Conservation (phyloP, 306 rosid species). For the Cucumis cinereus region DNA sequence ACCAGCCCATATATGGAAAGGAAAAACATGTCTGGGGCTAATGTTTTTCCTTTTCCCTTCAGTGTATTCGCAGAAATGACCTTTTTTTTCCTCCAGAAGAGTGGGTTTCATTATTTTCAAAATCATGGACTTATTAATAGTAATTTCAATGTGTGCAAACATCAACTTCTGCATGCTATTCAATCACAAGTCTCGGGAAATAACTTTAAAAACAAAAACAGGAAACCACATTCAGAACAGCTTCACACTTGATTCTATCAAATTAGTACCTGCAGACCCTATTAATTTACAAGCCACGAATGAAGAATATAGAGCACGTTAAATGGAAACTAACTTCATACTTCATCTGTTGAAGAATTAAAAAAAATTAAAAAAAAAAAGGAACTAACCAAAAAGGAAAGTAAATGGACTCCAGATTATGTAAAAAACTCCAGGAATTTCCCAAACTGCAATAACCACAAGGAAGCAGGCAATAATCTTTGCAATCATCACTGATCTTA, state of each 20-base stretch:
- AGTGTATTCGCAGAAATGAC: background rate
- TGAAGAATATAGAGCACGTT: background rate
- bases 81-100: background rate
- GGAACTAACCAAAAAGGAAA: conserved; percentile 60
- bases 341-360: background rate
- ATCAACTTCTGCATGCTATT: background rate
- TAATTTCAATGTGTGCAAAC: background rate
- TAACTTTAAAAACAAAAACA: background rate
- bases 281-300: background rate
- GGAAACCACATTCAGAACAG: background rate
- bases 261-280: background rate
- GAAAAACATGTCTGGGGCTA: background rate
- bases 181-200: background rate
- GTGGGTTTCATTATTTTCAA: background rate
- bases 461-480: conserved; percentile 84
- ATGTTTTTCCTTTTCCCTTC: background rate
- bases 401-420: conserved; percentile 70
- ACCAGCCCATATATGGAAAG: background rate
- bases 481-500: conserved; percentile 56
- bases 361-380: background rate
- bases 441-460: conserved; percentile 89
- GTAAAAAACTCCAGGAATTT: conserved; percentile 86
- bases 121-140: background rate
- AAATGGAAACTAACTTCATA: background rate
- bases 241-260: background rate